phyloP scores from a whole-genome alignment of 176 grass and related monocot species.

The Rhynchospora pubera region DNA sequence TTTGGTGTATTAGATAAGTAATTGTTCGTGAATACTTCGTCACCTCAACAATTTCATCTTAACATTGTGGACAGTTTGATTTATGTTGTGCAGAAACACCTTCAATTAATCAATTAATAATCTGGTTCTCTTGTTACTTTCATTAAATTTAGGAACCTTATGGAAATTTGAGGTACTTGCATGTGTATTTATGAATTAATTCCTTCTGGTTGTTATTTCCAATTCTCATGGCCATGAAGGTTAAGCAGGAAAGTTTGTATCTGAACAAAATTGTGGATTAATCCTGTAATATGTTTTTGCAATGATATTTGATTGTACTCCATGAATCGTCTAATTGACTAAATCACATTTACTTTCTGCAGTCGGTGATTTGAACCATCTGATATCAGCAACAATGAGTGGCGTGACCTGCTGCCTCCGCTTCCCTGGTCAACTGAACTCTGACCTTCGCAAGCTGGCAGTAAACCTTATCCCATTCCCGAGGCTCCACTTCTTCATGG shows the following conservation, averaged over 20 bases:
- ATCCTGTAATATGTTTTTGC: not conserved
- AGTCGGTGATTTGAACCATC: constrained; percentile 54
- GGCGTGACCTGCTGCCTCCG: constrained; percentile 47
- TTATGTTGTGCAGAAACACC: too few species aligned
- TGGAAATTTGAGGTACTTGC: not conserved
- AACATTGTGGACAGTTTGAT: too few species aligned
- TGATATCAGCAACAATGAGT: constrained; percentile 53
- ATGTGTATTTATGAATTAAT: not conserved
- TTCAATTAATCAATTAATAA: too few species aligned
- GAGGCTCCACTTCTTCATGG: constrained; percentile 70
- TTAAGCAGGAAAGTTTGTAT: not conserved
- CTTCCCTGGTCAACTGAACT: constrained; percentile 47
- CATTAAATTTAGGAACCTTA: not conserved
- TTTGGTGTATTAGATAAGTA: too few species aligned
- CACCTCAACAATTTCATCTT: not conserved
- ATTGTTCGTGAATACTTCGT: not conserved
- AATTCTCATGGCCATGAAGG: not conserved
- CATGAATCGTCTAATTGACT: not conserved
- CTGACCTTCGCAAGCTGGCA: constrained; percentile 52
- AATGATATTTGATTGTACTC: not conserved
- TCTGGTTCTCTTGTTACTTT: too few species aligned
- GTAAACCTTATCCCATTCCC: constrained; percentile 55
- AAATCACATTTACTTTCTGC: not conserved
- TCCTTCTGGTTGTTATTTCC: not conserved
- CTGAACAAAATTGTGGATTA: not conserved